These are phyloP conservation scores for Lecanicillium sp. DNA, from an alignment of 2,329 filamentous ascomycete species.

Conservation along the genomic window DNA sequence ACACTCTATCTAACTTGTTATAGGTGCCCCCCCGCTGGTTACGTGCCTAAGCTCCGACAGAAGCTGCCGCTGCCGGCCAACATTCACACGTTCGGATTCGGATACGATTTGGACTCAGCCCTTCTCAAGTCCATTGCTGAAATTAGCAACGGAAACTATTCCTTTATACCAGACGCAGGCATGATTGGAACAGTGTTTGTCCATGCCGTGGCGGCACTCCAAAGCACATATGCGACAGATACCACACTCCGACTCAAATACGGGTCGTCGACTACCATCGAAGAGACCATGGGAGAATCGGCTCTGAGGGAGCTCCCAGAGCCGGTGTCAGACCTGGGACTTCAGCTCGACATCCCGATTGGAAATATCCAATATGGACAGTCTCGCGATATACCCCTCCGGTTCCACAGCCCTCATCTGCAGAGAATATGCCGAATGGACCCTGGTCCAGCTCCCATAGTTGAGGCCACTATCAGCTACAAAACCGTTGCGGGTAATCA, in stretches of 20 bases:
- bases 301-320: conserved; percentile 30
- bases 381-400: conserved; percentile 48
- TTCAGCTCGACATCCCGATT: conserved; percentile 34
- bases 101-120: conserved; percentile 33
- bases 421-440: not conserved
- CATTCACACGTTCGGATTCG: conserved; percentile 34
- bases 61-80: conserved; percentile 36
- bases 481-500: conserved; percentile 18
- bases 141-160: conserved; percentile 49
- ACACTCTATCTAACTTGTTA: not conserved
- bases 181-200: conserved; percentile 60
- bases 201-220: conserved; percentile 55
- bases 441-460: not conserved
- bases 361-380: conserved; percentile 57
- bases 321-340: conserved; percentile 15
- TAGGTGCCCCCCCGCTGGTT: conserved; percentile 45
- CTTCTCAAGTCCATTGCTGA: conserved; percentile 56
- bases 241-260: conserved; percentile 39
- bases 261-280: conserved; percentile 29
- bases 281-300: conserved; percentile 33
- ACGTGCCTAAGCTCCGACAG: conserved; percentile 45
- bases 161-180: conserved; percentile 56
- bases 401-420: conserved; percentile 20
- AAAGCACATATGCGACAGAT: conserved; percentile 49
- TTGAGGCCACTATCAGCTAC: conserved; percentile 17